A percentile compares a stretch with the other conserved stretches of the same genome.
Conservation (phyloP, 2,329 filamentous ascomycete genomes). For the Coniochaeta sp. region DNA sequence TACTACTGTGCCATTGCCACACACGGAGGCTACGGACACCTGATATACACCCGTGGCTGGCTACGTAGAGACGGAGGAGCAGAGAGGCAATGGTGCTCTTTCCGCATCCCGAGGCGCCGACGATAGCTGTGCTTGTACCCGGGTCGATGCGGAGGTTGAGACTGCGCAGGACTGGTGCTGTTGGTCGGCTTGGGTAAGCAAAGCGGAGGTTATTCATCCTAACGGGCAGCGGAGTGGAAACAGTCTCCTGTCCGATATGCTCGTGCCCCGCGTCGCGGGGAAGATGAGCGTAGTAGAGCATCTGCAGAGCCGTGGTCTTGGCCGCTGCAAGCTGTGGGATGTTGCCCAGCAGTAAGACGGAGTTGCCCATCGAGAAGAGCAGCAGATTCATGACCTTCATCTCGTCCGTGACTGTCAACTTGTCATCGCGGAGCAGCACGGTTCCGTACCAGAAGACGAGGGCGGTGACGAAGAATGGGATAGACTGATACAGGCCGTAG, state of each 20-base stretch:
- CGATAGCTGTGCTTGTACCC: conserved; percentile 67
- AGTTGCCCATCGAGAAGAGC: conserved; percentile 73
- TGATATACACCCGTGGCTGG: conserved; percentile 10
- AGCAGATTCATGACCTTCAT: conserved; percentile 75
- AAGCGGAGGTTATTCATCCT: conserved; percentile 58
- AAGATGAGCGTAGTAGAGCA: conserved; percentile 64
- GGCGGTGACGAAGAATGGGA: conserved; percentile 65
- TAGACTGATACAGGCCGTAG: conserved; percentile 71
- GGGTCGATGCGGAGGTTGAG: conserved; percentile 59
- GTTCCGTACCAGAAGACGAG: conserved; percentile 81
- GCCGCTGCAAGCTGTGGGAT: conserved; percentile 77
- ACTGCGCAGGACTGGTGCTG: conserved; percentile 48
- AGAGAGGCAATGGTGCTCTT: conserved; percentile 80
- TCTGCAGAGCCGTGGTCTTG: conserved; percentile 62
- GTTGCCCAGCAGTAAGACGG: conserved; percentile 61
- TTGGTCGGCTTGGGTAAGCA: conserved; percentile 56
- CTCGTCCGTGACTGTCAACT: conserved; percentile 47
- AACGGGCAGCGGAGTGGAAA: conserved; percentile 34
- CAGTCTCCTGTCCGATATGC: conserved; percentile 32
- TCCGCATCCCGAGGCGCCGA: conserved; percentile 80
- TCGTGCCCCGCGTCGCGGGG: conserved; percentile 50
- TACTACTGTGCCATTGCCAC: neutral
- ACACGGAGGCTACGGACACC: neutral
- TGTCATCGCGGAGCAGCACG: conserved; percentile 47
- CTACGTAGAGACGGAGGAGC: conserved; percentile 61